phyloP scores from a whole-genome alignment of 2,329 filamentous ascomycete genomes.

The Tolypocladium amazonense region DNA sequence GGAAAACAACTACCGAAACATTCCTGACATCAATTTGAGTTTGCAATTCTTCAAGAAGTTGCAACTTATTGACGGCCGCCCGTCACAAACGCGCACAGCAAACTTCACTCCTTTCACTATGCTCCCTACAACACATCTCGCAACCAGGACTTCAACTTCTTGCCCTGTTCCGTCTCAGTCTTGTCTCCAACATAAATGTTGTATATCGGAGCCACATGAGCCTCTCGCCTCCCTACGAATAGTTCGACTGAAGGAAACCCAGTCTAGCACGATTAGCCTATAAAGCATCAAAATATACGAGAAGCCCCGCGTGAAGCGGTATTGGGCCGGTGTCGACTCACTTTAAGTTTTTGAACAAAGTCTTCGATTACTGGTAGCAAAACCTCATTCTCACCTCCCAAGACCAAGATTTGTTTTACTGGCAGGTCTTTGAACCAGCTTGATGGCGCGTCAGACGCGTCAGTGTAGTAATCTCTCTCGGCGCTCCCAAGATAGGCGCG shows the following conservation, averaged over 20 bases:
- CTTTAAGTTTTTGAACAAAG: conserved; percentile 9
- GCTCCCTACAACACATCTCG: conserved; percentile 4
- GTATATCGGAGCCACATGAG: conserved; percentile 11
- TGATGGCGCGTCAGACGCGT: conserved; percentile 6
- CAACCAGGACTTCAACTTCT: conserved; percentile 11
- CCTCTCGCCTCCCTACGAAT: conserved; percentile 9
- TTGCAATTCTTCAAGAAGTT: no score
- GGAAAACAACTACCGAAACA: no score
- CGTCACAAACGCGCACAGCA: no score
- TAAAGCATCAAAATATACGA: neutral
- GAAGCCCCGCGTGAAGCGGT: neutral
- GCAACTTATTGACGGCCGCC: no score
- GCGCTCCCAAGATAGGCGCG: conserved; percentile 5
- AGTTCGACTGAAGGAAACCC: conserved; percentile 8
- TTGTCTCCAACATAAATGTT: conserved; percentile 9
- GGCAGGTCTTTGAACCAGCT: conserved; percentile 11
- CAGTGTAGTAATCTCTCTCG: conserved; percentile 8
- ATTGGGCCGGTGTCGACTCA: neutral
- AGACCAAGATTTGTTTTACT: conserved; percentile 8
- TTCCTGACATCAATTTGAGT: no score
- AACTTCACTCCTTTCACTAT: no score
- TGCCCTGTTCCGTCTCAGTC: conserved; percentile 10
- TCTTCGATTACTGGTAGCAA: conserved; percentile 9
- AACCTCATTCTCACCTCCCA: conserved; percentile 9
- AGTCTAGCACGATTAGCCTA: neutral